Percentiles rank a stretch among this genome's conserved stretches.
phyloP scores from a whole-genome alignment of 768 basidiomycete genomes.

The Tulasnella sp. region DNA sequence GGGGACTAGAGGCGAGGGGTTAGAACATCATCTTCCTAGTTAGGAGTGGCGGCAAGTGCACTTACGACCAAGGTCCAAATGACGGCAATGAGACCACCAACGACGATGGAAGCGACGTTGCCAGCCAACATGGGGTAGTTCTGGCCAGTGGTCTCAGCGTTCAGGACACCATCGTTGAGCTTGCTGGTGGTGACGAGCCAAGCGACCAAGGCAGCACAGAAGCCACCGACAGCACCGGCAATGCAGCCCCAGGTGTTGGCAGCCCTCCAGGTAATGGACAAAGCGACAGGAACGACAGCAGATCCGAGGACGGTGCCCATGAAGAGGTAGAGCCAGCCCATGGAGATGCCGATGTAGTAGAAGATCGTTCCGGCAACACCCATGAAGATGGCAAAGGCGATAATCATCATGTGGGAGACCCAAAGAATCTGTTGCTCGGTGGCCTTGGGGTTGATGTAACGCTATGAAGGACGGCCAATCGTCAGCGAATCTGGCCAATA shows the following conservation, averaged over 20 bases:
- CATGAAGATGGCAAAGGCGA: conserved; percentile 69
- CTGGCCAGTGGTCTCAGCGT: conserved; percentile 45
- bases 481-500: background rate
- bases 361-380: conserved; percentile 81
- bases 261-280: conserved; percentile 78
- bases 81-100: conserved; percentile 73
- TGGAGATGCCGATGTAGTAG: conserved; percentile 84
- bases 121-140: conserved; percentile 78
- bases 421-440: conserved; percentile 67
- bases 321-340: conserved; percentile 80
- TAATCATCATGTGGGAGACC: conserved; percentile 67
- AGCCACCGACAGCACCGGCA: conserved; percentile 65
- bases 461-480: conserved; percentile 39
- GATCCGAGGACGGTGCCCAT: conserved; percentile 86
- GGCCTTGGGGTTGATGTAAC: conserved; percentile 77
- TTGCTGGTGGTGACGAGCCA: conserved; percentile 81
- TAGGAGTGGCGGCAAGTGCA: background rate
- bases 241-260: conserved; percentile 85
- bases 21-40: background rate
- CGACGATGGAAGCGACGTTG: conserved; percentile 78
- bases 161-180: conserved; percentile 66
- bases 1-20: conserved; percentile 53
- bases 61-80: conserved; percentile 60
- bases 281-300: conserved; percentile 81
- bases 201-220: conserved; percentile 64